A percentile compares a stretch with the other conserved stretches of the same genome.
Evolutionary conservation across 2,329 filamentous ascomycete genomes (phyloP).

Genomic region (Trichoderma aggressivum): DNA sequence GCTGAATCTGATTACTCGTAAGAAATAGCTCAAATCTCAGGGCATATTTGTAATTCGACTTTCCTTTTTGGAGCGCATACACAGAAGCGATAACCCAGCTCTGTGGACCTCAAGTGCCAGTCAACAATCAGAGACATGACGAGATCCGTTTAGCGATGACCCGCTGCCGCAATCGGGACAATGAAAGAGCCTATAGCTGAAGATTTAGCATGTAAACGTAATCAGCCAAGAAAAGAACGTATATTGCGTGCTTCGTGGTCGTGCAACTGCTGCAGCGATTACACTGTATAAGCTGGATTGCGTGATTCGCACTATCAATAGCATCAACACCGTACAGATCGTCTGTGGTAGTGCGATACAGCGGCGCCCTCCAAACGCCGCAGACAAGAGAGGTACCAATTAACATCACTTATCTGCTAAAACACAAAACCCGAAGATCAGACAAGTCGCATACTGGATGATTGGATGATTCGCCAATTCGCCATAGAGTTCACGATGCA

Average conservation of each 20-base stretch:
- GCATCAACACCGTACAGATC: constrained; percentile 17
- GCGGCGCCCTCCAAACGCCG: not conserved
- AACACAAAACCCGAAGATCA: constrained; percentile 1
- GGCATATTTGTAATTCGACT: not conserved
- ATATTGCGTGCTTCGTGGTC: constrained; percentile 14
- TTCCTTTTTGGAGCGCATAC: not conserved
- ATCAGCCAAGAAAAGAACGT: not conserved
- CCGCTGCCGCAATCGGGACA: not conserved
- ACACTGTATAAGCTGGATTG: constrained; percentile 8
- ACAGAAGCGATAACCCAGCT: not conserved
- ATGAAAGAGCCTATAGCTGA: not conserved
- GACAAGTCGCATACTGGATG: not conserved
- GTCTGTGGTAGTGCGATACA: not conserved
- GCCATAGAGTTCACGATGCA: constrained; percentile 17
- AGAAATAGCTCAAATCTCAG: not conserved
- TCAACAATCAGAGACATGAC: constrained; percentile 3
- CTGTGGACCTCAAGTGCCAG: not conserved
- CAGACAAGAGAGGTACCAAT: not conserved
- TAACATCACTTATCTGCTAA: not conserved
- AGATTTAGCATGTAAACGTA: not conserved
- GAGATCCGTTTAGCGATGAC: constrained; percentile 17
- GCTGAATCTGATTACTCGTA: not conserved
- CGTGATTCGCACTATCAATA: constrained; percentile 21
- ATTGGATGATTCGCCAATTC: constrained; percentile 17
- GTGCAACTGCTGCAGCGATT: constrained; percentile 3